Conservation (phyloP, 1,284 basidiomycete genomes). For the Lignosus rhinocerotis region DNA sequence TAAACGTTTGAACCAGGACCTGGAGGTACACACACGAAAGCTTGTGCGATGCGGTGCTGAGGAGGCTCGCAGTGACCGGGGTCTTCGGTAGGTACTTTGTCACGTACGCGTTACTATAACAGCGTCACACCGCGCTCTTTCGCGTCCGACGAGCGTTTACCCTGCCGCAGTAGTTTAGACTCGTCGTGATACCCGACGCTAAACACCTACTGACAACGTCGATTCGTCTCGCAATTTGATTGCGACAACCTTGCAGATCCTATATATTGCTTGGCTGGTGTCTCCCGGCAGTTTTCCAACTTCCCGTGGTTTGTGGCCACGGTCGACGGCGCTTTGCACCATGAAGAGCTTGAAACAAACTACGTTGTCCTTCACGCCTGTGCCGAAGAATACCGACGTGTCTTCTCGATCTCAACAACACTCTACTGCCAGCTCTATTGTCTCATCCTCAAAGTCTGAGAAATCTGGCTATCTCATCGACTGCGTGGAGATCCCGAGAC, state of each 20-base stretch:
- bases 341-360: slow-evolving; percentile 21
- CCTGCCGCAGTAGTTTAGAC: background rate
- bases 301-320: background rate
- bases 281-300: background rate
- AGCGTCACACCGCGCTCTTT: slow-evolving; percentile 12
- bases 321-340: background rate
- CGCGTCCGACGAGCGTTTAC: background rate
- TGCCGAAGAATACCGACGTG: background rate
- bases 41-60: too few relatives aligned
- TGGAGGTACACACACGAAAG: background rate
- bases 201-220: background rate
- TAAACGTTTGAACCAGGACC: too few relatives aligned
- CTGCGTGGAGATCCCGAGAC: slow-evolving; percentile 13
- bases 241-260: too few relatives aligned
- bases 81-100: slow-evolving; percentile 12
- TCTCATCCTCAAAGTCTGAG: background rate
- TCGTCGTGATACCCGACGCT: background rate
- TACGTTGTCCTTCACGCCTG: slow-evolving; percentile 15
- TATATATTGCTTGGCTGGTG: background rate
- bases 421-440: background rate
- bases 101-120: slow-evolving; percentile 24
- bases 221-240: too few relatives aligned
- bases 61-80: slow-evolving; percentile 7
- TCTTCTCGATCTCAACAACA: background rate
- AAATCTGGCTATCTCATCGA: background rate